Evolutionary conservation across 2,329 filamentous ascomycete genomes (phyloP).

Genomic region (Dactylellina drechsleri): DNA sequence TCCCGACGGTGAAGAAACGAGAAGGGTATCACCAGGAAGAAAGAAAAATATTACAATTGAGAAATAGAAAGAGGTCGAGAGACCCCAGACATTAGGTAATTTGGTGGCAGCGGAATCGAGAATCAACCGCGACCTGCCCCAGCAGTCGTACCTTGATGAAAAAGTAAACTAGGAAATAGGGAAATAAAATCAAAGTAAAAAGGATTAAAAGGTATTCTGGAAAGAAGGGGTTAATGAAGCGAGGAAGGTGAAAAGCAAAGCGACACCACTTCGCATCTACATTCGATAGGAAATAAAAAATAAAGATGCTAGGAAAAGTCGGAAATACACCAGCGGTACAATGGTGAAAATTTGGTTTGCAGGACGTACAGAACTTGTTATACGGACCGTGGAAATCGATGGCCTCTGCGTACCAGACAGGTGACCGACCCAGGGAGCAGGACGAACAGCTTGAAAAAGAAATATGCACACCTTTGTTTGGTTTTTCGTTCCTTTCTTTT

Average conservation of each 20-base stretch:
- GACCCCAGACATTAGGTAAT: constrained; percentile 41
- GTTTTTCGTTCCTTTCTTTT: constrained; percentile 15
- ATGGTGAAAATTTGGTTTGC: constrained; percentile 7
- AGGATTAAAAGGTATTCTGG: neutral
- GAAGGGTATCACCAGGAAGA: constrained; percentile 45
- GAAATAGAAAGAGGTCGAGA: constrained; percentile 49
- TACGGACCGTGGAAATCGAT: constrained; percentile 48
- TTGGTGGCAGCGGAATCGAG: constrained; percentile 45
- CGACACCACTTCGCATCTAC: constrained; percentile 43
- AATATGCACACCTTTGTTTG: constrained; percentile 12
- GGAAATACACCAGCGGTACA: constrained; percentile 25
- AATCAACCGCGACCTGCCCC: constrained; percentile 39
- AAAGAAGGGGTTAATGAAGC: neutral
- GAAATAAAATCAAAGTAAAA: constrained; percentile 34
- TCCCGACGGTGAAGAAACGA: constrained; percentile 35
- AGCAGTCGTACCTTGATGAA: constrained; percentile 24
- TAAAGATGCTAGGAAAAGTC: constrained; percentile 12
- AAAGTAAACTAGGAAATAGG: neutral
- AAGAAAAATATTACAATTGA: constrained; percentile 33
- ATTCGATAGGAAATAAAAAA: constrained; percentile 24
- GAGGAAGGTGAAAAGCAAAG: constrained; percentile 17
- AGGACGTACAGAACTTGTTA: constrained; percentile 47
- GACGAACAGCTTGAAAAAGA: constrained; percentile 19
- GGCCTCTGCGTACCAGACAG: constrained; percentile 53
- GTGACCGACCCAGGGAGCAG: constrained; percentile 46